phyloP scores from a whole-genome alignment of 2,329 filamentous ascomycete species.

The Catunica adiposa region DNA sequence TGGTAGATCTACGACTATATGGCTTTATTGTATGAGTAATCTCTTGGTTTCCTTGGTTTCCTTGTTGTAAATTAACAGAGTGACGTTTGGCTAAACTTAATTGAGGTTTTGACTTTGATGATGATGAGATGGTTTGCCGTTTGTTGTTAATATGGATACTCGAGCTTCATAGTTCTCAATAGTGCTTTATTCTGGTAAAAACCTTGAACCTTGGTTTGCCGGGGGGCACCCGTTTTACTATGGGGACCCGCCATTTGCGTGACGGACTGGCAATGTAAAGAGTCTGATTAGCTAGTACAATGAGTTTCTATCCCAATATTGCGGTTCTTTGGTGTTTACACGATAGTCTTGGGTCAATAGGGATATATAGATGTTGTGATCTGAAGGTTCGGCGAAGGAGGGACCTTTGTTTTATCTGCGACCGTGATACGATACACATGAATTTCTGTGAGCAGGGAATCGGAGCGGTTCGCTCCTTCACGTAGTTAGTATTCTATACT shows the following conservation, averaged over 20 bases:
- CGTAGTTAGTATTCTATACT: too few species aligned
- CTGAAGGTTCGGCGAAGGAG: neutral
- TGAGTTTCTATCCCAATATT: too few species aligned
- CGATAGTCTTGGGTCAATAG: neutral
- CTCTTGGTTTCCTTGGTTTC: too few species aligned
- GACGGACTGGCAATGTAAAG: constrained; percentile 14
- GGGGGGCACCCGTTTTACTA: neutral
- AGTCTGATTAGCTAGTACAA: constrained; percentile 12
- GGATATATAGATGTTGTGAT: neutral
- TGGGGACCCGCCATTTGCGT: neutral
- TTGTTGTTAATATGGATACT: neutral
- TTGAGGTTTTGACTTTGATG: neutral
- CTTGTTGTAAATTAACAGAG: too few species aligned
- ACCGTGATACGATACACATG: neutral
- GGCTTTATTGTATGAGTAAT: too few species aligned
- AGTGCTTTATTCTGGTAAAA: too few species aligned
- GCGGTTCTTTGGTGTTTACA: neutral
- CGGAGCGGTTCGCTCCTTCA: too few species aligned
- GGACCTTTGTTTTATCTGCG: constrained; percentile 8
- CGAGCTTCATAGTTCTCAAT: too few species aligned
- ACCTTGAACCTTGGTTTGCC: too few species aligned
- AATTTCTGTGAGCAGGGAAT: too few species aligned
- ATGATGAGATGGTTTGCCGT: neutral
- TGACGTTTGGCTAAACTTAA: neutral
- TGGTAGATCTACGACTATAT: too few species aligned